Evolutionary conservation across 2,329 filamentous ascomycete species (phyloP).

Genomic region (Colletotrichum agaves): DNA sequence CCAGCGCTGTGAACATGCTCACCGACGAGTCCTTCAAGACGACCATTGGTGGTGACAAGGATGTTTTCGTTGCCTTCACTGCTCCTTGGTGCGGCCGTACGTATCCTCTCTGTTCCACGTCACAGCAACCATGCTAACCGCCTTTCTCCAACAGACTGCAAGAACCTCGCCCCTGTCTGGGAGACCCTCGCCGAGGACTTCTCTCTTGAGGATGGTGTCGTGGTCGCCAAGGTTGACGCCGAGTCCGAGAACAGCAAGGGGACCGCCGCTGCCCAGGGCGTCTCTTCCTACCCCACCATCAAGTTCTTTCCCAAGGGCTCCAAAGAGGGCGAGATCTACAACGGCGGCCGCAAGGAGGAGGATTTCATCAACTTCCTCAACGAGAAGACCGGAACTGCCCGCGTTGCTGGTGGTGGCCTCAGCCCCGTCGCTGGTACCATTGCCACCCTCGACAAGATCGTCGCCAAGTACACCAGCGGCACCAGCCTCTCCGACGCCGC

Average conservation of each 20-base stretch:
- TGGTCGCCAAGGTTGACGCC: conserved; percentile 96
- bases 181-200: conserved; percentile 88
- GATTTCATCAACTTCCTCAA: conserved; percentile 87
- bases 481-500: conserved; percentile 71
- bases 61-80: conserved; percentile 95
- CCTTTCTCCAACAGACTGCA: conserved; percentile 79
- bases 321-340: conserved; percentile 76
- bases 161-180: conserved; percentile 89
- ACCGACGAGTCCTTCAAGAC: conserved; percentile 82
- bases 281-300: conserved; percentile 94
- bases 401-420: conserved; percentile 82
- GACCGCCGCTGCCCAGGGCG: conserved; percentile 78
- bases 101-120: conserved; percentile 52
- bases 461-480: conserved; percentile 77
- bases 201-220: conserved; percentile 77
- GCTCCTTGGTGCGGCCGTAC: conserved; percentile 98
- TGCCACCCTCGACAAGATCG: conserved; percentile 78
- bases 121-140: conserved; percentile 27
- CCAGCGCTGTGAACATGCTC: conserved; percentile 82
- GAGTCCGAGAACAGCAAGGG: conserved; percentile 88
- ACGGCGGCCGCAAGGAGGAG: conserved; percentile 79
- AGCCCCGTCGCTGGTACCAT: conserved; percentile 85
- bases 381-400: conserved; percentile 87
- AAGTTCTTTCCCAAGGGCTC: conserved; percentile 95
- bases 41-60: conserved; percentile 83